Conservation (phyloP, 176 grass and related monocot genomes). For the Chrysopogon serrulatus region DNA sequence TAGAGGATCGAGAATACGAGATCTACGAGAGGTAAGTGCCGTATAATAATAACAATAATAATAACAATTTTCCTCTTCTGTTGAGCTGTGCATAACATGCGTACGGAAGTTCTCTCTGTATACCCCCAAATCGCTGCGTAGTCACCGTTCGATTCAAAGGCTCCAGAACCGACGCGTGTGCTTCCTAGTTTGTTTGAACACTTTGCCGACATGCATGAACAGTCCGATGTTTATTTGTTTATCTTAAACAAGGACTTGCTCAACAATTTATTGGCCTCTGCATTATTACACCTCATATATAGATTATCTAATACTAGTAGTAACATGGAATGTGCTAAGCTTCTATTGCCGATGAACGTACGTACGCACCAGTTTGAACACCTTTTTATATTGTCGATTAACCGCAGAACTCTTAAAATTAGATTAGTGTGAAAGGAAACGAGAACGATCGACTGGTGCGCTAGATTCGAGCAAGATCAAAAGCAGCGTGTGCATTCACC, state of each 20-base stretch:
- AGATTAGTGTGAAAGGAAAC: not conserved
- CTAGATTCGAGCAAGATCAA: conserved; percentile 28
- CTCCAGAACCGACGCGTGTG: not conserved
- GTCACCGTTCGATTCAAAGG: not conserved
- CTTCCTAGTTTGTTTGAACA: not conserved
- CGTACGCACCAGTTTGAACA: not conserved
- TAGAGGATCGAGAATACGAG: not conserved
- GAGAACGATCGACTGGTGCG: not conserved
- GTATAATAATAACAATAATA: not conserved
- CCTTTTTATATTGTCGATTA: not conserved
- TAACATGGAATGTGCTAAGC: conserved; percentile 5
- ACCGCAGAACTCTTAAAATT: not conserved
- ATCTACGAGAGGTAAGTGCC: conserved; percentile 9
- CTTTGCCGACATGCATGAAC: conserved; percentile 17
- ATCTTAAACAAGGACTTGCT: conserved; percentile 5
- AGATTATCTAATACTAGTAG: not conserved
- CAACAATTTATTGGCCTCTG: not conserved
- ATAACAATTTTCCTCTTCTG: not conserved
- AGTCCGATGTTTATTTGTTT: conserved; percentile 23
- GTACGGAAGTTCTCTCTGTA: not conserved
- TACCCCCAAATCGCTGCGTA: not conserved
- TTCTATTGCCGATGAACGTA: not conserved
- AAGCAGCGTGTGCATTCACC: conserved; percentile 11
- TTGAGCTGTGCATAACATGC: conserved; percentile 34
- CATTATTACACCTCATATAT: not conserved